A percentile compares a stretch with the other conserved stretches of the same genome.
Conservation (phyloP, 768 basidiomycete species). For the Leccinum uliginosum region DNA sequence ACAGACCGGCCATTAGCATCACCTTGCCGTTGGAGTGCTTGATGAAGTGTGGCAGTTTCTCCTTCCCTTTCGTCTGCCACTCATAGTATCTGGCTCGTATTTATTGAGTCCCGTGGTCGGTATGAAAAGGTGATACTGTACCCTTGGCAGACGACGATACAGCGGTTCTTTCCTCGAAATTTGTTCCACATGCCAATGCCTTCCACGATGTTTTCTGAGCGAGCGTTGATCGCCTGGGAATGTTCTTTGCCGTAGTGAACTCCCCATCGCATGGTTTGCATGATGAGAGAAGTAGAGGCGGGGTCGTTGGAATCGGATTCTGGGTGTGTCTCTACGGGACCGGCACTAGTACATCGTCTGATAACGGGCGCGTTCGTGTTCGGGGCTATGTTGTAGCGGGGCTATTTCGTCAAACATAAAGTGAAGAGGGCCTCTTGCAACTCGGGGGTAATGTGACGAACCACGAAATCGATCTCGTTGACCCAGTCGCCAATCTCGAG, state of each 20-base stretch:
- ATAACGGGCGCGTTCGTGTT: slow-evolving; percentile 76
- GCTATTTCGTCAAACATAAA: slow-evolving; percentile 15
- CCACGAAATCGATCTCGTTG: slow-evolving; percentile 51
- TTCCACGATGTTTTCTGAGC: slow-evolving; percentile 73
- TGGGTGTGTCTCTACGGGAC: not conserved
- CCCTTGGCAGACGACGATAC: slow-evolving; percentile 81
- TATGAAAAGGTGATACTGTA: slow-evolving; percentile 25
- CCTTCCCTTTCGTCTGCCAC: slow-evolving; percentile 83
- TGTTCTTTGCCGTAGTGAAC: slow-evolving; percentile 66
- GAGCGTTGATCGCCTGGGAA: slow-evolving; percentile 86
- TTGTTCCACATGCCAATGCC: slow-evolving; percentile 82
- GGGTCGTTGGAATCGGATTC: slow-evolving; percentile 2
- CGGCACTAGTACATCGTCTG: slow-evolving; percentile 34
- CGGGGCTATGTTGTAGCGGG: slow-evolving; percentile 82
- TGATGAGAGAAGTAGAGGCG: slow-evolving; percentile 35
- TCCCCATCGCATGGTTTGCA: slow-evolving; percentile 92
- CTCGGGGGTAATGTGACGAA: slow-evolving; percentile 20
- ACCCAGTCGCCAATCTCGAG: slow-evolving; percentile 56
- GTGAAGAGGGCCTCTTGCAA: not conserved
- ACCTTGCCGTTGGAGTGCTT: slow-evolving; percentile 59
- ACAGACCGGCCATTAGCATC: slow-evolving; percentile 87
- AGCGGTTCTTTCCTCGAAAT: slow-evolving; percentile 78
- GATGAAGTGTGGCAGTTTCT: slow-evolving; percentile 78
- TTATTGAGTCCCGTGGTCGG: not conserved
- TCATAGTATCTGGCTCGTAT: slow-evolving; percentile 72